A percentile compares a stretch with the other conserved stretches of the same genome.
These are phyloP conservation scores for Lasiosphaeria miniovina DNA, from an alignment of 495 filamentous ascomycete species.

Conservation along the genomic window DNA sequence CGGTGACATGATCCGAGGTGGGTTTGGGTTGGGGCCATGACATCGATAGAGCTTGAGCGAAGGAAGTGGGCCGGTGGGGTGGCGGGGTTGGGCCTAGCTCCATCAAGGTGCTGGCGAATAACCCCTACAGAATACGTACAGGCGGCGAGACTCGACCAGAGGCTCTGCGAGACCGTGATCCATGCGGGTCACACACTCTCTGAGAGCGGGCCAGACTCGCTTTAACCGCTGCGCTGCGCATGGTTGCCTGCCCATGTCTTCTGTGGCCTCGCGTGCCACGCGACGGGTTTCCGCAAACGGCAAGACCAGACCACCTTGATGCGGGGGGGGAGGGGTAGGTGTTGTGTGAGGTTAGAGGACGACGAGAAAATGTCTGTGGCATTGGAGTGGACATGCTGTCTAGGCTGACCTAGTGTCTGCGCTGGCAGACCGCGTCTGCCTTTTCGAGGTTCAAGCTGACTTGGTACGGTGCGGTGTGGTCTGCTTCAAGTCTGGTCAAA, in stretches of 20 bases:
- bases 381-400: background rate
- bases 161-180: conserved; percentile 13
- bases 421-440: too few species aligned
- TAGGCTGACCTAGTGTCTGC: too few species aligned
- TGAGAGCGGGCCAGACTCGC: background rate
- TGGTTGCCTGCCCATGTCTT: background rate
- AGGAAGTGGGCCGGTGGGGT: conserved; percentile 27
- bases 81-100: conserved; percentile 23
- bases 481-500: too few species aligned
- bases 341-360: background rate
- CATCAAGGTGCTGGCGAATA: background rate
- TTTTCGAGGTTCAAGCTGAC: too few species aligned
- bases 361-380: background rate
- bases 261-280: background rate
- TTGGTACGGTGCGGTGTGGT: too few species aligned
- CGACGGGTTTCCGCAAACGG: background rate
- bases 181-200: conserved; percentile 4
- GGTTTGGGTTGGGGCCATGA: conserved; percentile 21
- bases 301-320: background rate
- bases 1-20: conserved; percentile 19
- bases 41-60: conserved; percentile 19
- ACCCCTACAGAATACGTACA: conserved; percentile 12
- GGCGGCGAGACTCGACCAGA: background rate
- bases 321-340: background rate
- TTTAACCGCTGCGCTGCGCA: conserved; percentile 14